These are phyloP conservation scores for Cajanus cajan DNA, from an alignment of 306 rosid species.

Conservation along the genomic window DNA sequence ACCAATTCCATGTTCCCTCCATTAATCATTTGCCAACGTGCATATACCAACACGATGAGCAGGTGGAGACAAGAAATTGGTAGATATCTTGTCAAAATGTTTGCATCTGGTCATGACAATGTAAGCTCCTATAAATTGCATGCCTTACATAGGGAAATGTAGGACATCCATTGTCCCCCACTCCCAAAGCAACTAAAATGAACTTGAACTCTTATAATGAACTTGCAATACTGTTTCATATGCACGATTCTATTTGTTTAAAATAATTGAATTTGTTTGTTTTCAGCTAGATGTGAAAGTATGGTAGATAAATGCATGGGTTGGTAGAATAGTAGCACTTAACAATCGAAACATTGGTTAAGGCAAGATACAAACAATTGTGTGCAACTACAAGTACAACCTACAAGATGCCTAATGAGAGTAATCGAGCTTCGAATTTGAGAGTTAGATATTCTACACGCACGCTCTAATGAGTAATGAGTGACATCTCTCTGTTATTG, in stretches of 20 bases:
- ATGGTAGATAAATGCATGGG: background rate
- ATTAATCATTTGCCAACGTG: background rate
- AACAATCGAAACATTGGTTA: background rate
- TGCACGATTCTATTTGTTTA: background rate
- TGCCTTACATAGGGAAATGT: background rate
- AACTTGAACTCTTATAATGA: background rate
- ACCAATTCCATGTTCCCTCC: background rate
- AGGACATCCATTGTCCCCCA: constrained; percentile 19
- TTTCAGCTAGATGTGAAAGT: background rate
- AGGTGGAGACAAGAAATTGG: constrained; percentile 22
- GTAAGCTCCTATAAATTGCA: background rate
- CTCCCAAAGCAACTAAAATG: background rate
- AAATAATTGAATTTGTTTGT: background rate
- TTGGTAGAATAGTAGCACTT: background rate
- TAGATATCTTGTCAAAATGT: constrained; percentile 5
- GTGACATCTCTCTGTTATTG: background rate
- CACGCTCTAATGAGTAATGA: background rate
- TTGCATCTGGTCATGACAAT: background rate
- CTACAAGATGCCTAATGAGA: background rate
- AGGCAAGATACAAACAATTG: background rate
- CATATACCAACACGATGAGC: background rate
- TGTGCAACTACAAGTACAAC: background rate
- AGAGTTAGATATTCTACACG: background rate
- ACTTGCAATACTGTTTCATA: background rate
- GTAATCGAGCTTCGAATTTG: background rate